Percentiles rank a stretch among this genome's conserved stretches.
Evolutionary conservation across 305 asterid genomes (phyloP).

Genomic region (Nicotiana rustica): DNA sequence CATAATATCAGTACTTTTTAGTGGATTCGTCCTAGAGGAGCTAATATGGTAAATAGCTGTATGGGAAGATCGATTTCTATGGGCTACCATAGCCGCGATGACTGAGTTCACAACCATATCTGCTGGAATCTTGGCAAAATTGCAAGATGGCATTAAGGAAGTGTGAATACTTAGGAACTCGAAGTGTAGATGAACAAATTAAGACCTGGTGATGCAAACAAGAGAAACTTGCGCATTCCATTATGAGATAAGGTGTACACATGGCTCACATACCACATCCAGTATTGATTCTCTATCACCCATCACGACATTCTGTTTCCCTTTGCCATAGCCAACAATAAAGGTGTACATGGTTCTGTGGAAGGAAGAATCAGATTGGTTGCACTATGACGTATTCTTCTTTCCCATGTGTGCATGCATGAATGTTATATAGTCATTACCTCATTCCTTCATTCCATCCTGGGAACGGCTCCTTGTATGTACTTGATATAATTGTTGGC

Average conservation of each 20-base stretch:
- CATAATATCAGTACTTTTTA: constrained; percentile 35
- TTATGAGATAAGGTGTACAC: background rate
- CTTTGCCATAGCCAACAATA: constrained; percentile 26
- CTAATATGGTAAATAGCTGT: constrained; percentile 49
- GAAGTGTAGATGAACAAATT: no score
- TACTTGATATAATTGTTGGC: constrained; percentile 53
- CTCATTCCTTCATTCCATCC: constrained; percentile 63
- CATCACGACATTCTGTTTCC: background rate
- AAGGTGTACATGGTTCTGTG: constrained; percentile 31
- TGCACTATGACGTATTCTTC: background rate
- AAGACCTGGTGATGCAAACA: no score
- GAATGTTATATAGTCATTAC: background rate
- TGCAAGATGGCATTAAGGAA: background rate
- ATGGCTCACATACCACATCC: constrained; percentile 1
- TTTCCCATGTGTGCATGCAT: background rate
- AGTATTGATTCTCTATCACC: constrained; percentile 27
- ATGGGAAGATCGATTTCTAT: background rate
- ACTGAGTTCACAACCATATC: constrained; percentile 66
- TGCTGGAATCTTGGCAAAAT: constrained; percentile 51
- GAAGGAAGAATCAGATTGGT: background rate
- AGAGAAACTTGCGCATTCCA: no score
- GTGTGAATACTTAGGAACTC: no score
- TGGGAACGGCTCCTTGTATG: constrained; percentile 48
- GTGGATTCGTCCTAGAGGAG: constrained; percentile 50
- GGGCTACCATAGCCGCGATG: constrained; percentile 49